Conservation (phyloP, 371 early-diverging fungal species). For the Mucor irregularis region DNA sequence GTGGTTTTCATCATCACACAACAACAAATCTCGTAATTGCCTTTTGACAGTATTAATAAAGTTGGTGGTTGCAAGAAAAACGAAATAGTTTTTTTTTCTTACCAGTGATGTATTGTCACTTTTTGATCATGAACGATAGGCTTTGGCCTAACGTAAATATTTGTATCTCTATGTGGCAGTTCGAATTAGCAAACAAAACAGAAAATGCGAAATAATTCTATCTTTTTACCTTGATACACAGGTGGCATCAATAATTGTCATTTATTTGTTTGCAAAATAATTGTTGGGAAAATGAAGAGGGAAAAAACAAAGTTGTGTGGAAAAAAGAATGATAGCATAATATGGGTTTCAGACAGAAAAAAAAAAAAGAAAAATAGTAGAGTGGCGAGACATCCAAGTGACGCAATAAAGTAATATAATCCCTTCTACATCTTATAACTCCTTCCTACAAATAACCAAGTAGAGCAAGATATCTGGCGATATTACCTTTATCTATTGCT, state of each 20-base stretch:
- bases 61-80: too few relatives aligned
- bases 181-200: too few relatives aligned
- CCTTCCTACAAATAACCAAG: too few relatives aligned
- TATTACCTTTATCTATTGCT: too few relatives aligned
- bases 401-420: background rate
- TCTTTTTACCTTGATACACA: constrained; percentile 21
- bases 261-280: constrained; percentile 1
- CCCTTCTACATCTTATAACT: too few relatives aligned
- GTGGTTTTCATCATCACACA: constrained; percentile 55
- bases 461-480: too few relatives aligned
- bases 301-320: background rate
- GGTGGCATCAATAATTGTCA: constrained; percentile 25
- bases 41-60: constrained; percentile 36
- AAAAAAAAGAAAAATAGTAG: background rate
- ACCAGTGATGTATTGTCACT: constrained; percentile 69
- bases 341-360: background rate
- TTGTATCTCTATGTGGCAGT: background rate
- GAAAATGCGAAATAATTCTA: too few relatives aligned
- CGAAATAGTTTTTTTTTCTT: constrained; percentile 14
- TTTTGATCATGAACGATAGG: constrained; percentile 50
- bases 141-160: constrained; percentile 15
- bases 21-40: constrained; percentile 91
- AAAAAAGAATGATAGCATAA: background rate
- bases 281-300: background rate
- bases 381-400: too few relatives aligned